phyloP scores from a whole-genome alignment of 1,284 basidiomycete genomes.

The Rugosomyces carneus region DNA sequence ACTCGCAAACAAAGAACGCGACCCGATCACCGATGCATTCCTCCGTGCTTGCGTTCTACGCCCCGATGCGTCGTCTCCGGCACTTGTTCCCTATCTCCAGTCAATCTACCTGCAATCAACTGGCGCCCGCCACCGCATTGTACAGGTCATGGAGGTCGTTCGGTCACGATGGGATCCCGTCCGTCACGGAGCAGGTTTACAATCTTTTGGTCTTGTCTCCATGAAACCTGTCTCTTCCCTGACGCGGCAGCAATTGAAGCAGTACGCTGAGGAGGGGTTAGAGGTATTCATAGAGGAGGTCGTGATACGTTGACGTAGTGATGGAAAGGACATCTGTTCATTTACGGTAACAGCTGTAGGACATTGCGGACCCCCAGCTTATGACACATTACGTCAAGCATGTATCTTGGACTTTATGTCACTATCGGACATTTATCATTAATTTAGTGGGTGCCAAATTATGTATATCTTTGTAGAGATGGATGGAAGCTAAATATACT shows the following conservation, averaged over 20 bases:
- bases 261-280: conserved; percentile 21
- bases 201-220: conserved; percentile 20
- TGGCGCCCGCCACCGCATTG: conserved; percentile 23
- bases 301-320: conserved; percentile 1
- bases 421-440: too few relatives aligned
- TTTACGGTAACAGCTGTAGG: background rate
- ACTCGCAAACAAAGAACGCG: conserved; percentile 23
- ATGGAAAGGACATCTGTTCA: background rate
- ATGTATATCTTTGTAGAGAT: too few relatives aligned
- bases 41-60: conserved; percentile 18
- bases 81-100: conserved; percentile 21
- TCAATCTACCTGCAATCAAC: conserved; percentile 26
- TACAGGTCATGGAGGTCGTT: conserved; percentile 23
- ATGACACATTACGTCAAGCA: background rate
- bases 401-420: background rate
- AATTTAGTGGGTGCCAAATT: too few relatives aligned
- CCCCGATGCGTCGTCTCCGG: conserved; percentile 1
- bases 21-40: conserved; percentile 30
- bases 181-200: conserved; percentile 6
- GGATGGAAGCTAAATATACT: too few relatives aligned
- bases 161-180: conserved; percentile 20
- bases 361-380: too few relatives aligned
- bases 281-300: conserved; percentile 19
- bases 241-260: conserved; percentile 12
- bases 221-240: conserved; percentile 18